These are phyloP conservation scores for Nephelium lappaceum DNA, from an alignment of 345 rosid genomes.

Conservation along the genomic window DNA sequence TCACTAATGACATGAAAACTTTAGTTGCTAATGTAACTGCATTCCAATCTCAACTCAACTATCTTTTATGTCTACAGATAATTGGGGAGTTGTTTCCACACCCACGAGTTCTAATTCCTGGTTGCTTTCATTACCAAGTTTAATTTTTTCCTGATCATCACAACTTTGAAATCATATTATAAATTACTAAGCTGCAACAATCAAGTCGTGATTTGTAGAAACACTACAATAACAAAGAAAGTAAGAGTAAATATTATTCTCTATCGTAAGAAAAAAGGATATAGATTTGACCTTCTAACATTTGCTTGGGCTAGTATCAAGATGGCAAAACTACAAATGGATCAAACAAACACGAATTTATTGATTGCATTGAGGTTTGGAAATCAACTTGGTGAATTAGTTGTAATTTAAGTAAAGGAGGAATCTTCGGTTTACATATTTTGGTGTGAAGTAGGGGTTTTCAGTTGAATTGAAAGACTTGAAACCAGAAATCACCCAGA, in stretches of 20 bases:
- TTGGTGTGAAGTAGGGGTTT: neutral
- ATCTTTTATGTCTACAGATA: neutral
- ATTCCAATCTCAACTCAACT: neutral
- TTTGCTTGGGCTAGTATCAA: neutral
- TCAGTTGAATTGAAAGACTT: neutral
- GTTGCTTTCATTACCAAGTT: neutral
- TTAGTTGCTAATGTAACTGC: no score
- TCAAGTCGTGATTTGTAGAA: neutral
- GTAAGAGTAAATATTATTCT: neutral
- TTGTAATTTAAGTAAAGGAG: neutral
- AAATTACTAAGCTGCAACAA: neutral
- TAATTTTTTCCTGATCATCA: neutral
- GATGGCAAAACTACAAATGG: neutral
- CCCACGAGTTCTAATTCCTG: no score
- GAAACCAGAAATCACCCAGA: neutral
- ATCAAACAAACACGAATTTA: neutral
- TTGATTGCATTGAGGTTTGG: neutral
- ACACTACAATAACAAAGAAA: neutral
- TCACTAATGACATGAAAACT: neutral
- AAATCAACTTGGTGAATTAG: neutral
- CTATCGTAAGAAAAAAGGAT: neutral
- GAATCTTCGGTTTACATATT: neutral
- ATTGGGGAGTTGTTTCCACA: no score
- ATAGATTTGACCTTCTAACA: neutral
- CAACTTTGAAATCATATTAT: neutral